Conservation (phyloP, 306 rosid genomes). For the Quercus wislizeni region DNA sequence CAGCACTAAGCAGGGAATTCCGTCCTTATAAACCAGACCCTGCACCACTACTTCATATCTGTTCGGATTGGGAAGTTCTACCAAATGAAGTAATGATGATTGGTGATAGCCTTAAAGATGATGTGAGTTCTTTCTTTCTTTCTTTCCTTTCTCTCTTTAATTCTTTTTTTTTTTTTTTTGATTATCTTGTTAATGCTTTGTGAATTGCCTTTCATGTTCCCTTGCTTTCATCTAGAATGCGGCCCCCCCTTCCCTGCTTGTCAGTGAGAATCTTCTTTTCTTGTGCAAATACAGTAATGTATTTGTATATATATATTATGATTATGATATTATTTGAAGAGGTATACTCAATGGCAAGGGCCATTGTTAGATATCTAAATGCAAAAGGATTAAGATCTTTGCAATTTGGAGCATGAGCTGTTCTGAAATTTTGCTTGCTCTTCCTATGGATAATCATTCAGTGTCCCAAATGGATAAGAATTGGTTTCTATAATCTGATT, state of each 20-base stretch:
- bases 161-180: background rate
- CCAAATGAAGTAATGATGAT: slow-evolving; percentile 92
- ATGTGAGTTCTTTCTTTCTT: slow-evolving; percentile 45
- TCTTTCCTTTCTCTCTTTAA: background rate
- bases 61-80: slow-evolving; percentile 79
- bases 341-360: background rate
- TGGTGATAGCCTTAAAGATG: slow-evolving; percentile 94
- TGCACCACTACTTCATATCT: slow-evolving; percentile 79
- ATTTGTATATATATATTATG: background rate
- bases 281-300: background rate
- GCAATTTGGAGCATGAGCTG: background rate
- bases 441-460: background rate
- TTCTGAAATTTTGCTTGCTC: background rate
- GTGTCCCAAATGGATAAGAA: background rate
- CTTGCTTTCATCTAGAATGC: background rate
- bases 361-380: background rate
- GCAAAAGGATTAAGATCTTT: background rate
- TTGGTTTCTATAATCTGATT: background rate
- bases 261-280: background rate
- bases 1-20: slow-evolving; percentile 88
- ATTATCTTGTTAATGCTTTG: background rate
- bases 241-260: background rate
- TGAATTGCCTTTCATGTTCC: background rate
- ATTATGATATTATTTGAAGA: background rate
- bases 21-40: slow-evolving; percentile 90